Percentiles rank a stretch among this genome's conserved stretches.
Evolutionary conservation across 2,329 filamentous ascomycete genomes (phyloP).

Genomic region (Cladosporium colombiae): DNA sequence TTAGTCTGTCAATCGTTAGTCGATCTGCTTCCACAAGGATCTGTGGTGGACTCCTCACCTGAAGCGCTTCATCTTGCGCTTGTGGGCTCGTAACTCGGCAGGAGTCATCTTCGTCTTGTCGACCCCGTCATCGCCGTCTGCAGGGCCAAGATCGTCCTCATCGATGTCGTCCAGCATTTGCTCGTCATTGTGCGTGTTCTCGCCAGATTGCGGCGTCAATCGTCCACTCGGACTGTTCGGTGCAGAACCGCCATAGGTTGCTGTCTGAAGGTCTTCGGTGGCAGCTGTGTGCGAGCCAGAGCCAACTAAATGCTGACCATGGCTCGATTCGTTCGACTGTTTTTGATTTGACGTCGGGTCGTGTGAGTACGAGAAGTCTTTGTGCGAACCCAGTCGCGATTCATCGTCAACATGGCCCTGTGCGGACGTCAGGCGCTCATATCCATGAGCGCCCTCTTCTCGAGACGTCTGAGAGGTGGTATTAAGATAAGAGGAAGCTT

Average conservation of each 20-base stretch:
- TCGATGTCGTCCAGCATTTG: conserved; percentile 43
- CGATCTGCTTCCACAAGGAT: background rate
- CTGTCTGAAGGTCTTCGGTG: conserved; percentile 22
- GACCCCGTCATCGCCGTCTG: conserved; percentile 30
- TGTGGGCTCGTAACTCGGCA: conserved; percentile 50
- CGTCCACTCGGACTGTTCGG: conserved; percentile 49
- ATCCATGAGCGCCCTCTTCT: conserved; percentile 11
- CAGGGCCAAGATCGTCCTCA: conserved; percentile 35
- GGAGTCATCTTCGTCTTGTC: conserved; percentile 43
- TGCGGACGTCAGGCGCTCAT: conserved; percentile 6
- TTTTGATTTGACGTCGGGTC: background rate
- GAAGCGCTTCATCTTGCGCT: conserved; percentile 71
- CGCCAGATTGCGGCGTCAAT: conserved; percentile 47
- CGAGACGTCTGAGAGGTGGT: conserved; percentile 6
- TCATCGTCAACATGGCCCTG: conserved; percentile 19
- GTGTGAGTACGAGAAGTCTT: conserved; percentile 43
- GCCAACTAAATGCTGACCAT: conserved; percentile 3
- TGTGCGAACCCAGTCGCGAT: conserved; percentile 42
- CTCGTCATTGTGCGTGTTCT: conserved; percentile 43
- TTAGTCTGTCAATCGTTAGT: conserved; percentile 62
- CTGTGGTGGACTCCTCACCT: conserved; percentile 51
- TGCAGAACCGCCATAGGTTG: conserved; percentile 45
- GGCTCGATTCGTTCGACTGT: background rate
- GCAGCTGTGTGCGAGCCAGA: conserved; percentile 22
- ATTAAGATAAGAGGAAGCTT: conserved; percentile 27